Evolutionary conservation across 1,284 basidiomycete genomes (phyloP).

Genomic region (Irpex sp.): DNA sequence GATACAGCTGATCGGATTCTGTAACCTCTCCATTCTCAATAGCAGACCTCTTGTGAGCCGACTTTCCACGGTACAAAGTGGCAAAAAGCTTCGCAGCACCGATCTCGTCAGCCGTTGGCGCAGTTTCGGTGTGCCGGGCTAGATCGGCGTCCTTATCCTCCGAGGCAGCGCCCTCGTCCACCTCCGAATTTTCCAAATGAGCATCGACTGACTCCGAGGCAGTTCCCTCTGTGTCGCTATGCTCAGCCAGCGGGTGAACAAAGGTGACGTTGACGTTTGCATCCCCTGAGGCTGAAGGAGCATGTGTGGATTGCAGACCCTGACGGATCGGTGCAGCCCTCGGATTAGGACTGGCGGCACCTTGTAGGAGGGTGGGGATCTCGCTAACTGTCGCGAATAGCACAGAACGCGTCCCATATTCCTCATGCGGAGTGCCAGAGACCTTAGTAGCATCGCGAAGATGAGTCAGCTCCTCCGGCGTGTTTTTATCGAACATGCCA

Average conservation of each 20-base stretch:
- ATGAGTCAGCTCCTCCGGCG: constrained; percentile 39
- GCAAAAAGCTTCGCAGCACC: neutral
- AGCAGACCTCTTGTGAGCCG: neutral
- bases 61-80: neutral
- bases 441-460: constrained; percentile 21
- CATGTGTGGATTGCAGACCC: too few species aligned
- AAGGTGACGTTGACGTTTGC: too few species aligned
- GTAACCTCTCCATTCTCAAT: neutral
- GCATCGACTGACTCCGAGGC: neutral
- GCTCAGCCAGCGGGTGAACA: neutral
- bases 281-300: too few species aligned
- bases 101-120: neutral
- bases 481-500: constrained; percentile 15
- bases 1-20: neutral
- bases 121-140: neutral
- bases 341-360: neutral
- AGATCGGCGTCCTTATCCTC: neutral
- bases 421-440: constrained; percentile 9
- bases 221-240: neutral
- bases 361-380: neutral
- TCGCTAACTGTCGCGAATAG: constrained; percentile 24
- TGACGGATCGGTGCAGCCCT: too few species aligned
- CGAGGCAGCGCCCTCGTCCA: neutral
- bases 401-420: constrained; percentile 26
- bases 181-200: neutral